Percentiles rank a stretch among this genome's conserved stretches.
Conservation (phyloP, 805 yeast species). For the Tetrapisispora nanseiensis region DNA sequence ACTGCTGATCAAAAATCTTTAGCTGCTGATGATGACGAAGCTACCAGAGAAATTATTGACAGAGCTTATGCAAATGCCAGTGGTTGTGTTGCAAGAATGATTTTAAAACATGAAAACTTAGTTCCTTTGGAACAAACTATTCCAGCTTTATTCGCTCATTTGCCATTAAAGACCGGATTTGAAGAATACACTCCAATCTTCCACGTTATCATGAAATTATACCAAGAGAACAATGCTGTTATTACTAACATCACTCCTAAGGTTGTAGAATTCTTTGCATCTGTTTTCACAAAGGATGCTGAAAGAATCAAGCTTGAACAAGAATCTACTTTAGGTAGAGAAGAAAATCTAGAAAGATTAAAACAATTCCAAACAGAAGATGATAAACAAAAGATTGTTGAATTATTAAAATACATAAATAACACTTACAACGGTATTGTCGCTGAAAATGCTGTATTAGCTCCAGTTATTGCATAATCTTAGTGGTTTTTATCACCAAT, state of each 20-base stretch:
- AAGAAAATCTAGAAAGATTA: conserved; percentile 64
- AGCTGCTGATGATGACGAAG: conserved; percentile 50
- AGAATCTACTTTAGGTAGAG: conserved; percentile 79
- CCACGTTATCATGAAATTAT: conserved; percentile 62
- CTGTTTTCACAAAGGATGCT: conserved; percentile 63
- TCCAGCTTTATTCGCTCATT: conserved; percentile 62
- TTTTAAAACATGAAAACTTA: conserved; percentile 56
- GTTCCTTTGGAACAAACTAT: conserved; percentile 72
- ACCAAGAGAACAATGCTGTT: conserved; percentile 49
- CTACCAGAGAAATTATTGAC: conserved; percentile 66
- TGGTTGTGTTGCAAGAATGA: conserved; percentile 94
- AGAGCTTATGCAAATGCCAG: conserved; percentile 89
- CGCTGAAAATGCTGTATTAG: conserved; percentile 34
- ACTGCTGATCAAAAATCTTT: conserved; percentile 67
- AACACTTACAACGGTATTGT: conserved; percentile 54
- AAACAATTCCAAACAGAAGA: conserved; percentile 72
- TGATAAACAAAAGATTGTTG: conserved; percentile 52
- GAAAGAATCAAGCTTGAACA: conserved; percentile 60
- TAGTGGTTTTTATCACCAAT: not conserved
- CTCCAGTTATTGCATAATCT: conserved; percentile 28
- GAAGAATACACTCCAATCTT: conserved; percentile 92
- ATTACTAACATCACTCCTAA: conserved; percentile 48
- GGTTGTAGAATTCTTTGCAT: conserved; percentile 57
- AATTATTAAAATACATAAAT: conserved; percentile 65
- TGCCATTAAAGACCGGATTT: conserved; percentile 79